Evolutionary conservation across 2,329 filamentous ascomycete genomes (phyloP).

Genomic region (Xylariales sp.): DNA sequence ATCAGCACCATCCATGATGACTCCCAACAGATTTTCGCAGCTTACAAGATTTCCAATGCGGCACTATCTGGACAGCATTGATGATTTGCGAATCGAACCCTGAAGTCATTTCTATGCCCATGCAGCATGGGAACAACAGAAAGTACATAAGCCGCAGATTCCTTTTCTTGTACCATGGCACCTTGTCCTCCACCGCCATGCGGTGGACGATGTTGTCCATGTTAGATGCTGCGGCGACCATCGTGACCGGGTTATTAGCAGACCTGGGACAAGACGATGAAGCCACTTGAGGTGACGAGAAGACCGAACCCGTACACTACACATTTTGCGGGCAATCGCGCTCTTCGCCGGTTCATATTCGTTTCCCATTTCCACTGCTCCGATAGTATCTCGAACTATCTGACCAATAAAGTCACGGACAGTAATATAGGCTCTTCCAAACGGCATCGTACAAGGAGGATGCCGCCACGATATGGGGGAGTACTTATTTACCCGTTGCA

Average conservation of each 20-base stretch:
- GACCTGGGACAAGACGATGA: neutral
- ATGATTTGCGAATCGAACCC: slow-evolving; percentile 47
- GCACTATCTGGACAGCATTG: slow-evolving; percentile 33
- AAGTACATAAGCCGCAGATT: slow-evolving; percentile 52
- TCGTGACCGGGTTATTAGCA: neutral
- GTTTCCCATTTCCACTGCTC: neutral
- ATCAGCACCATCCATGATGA: neutral
- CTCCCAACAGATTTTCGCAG: neutral
- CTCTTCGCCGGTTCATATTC: too few species aligned
- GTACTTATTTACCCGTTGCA: neutral
- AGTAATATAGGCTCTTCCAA: too few species aligned
- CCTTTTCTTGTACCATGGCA: slow-evolving; percentile 51
- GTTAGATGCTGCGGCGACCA: neutral
- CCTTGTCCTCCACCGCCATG: slow-evolving; percentile 35
- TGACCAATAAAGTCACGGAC: neutral
- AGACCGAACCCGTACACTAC: too few species aligned
- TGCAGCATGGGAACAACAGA: slow-evolving; percentile 50
- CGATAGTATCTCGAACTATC: neutral
- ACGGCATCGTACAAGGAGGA: too few species aligned
- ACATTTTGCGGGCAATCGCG: too few species aligned
- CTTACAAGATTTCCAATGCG: slow-evolving; percentile 30
- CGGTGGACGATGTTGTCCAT: slow-evolving; percentile 28
- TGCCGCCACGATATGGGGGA: neutral
- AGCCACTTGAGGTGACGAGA: too few species aligned
- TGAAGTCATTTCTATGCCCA: slow-evolving; percentile 57